phyloP scores from a whole-genome alignment of 73 alveolate genomes.

The Blepharisma stoltei region DNA sequence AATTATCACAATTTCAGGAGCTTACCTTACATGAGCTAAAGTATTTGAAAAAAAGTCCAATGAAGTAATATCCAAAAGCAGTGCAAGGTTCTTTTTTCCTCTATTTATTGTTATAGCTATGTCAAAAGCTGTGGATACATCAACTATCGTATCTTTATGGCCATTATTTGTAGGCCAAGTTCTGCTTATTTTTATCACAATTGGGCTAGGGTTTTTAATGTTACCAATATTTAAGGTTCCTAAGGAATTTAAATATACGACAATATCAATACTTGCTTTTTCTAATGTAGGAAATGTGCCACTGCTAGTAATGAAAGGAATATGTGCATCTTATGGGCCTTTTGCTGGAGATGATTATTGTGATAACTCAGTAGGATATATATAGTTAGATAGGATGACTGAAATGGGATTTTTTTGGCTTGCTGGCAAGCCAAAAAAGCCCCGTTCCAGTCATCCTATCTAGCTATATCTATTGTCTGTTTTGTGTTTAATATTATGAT shows the following conservation, averaged over 20 bases:
- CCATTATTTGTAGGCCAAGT: not conserved
- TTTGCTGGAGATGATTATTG: not conserved
- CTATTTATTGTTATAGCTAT: not conserved
- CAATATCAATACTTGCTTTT: not conserved
- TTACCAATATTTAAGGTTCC: not conserved
- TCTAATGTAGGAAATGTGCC: slow-evolving; percentile 10
- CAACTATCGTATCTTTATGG: not conserved
- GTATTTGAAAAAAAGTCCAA: not conserved
- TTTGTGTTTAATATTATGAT: not conserved
- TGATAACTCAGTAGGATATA: not conserved
- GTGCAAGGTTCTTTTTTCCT: not conserved
- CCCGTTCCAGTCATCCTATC: no score
- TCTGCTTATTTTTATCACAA: not conserved
- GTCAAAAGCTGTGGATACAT: not conserved
- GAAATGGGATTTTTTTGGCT: no score
- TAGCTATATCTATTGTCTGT: no score
- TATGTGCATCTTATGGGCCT: slow-evolving; percentile 20
- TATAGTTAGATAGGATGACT: no score
- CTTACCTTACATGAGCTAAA: not conserved
- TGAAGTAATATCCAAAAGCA: not conserved
- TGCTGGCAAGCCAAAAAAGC: no score
- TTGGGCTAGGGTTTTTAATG: not conserved
- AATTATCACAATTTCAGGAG: not conserved
- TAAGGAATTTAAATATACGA: not conserved
- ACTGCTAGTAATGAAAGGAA: not conserved